phyloP scores from a whole-genome alignment of 2,329 filamentous ascomycete species.

The Fusarium penzigii region DNA sequence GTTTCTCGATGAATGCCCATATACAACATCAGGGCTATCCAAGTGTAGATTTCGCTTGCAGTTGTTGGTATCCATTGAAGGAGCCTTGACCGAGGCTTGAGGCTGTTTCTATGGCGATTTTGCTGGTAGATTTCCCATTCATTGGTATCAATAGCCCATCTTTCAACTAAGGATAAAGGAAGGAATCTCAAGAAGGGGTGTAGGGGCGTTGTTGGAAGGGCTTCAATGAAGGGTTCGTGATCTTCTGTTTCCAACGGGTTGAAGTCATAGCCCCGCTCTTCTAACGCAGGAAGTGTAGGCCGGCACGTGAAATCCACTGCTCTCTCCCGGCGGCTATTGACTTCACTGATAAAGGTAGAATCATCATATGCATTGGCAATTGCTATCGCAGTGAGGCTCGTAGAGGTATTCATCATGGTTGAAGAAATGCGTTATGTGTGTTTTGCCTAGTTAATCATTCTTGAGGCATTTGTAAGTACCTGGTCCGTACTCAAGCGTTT shows the following conservation, averaged over 20 bases:
- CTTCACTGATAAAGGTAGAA: neutral
- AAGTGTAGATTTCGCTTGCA: conserved; percentile 1
- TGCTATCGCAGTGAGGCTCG: neutral
- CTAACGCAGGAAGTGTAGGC: neutral
- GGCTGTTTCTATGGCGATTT: neutral
- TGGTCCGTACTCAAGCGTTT: neutral
- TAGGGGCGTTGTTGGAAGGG: neutral
- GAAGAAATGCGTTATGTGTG: neutral
- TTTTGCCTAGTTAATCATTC: neutral
- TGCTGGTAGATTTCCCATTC: neutral
- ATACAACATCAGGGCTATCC: conserved; percentile 4
- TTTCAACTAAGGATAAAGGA: neutral
- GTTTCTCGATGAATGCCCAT: conserved; percentile 8
- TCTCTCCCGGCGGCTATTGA: neutral
- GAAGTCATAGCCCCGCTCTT: neutral
- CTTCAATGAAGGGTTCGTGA: neutral
- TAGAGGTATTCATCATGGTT: neutral
- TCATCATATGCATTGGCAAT: neutral
- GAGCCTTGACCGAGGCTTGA: neutral
- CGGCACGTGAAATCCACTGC: neutral
- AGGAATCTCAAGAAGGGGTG: conserved; percentile 1
- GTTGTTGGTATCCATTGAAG: conserved; percentile 1
- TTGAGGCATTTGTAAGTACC: neutral
- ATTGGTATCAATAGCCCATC: conserved; percentile 2
- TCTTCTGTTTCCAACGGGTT: neutral